Evolutionary conservation across 2,329 filamentous ascomycete species (phyloP).

Genomic region (Neophaeococcomyces aloes): DNA sequence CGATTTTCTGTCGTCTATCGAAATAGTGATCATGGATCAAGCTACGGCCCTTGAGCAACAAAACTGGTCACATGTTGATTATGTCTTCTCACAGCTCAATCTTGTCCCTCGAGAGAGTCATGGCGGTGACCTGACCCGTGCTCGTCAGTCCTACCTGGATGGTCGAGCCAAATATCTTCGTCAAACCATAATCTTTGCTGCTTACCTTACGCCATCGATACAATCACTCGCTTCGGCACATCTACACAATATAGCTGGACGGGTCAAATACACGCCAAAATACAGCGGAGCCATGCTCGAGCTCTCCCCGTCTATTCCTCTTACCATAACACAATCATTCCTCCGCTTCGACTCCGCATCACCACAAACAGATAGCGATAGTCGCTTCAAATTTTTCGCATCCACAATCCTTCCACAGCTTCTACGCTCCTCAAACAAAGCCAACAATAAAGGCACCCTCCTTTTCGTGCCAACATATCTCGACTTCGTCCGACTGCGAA

Average conservation of each 20-base stretch:
- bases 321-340: constrained; percentile 77
- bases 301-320: constrained; percentile 40
- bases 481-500: constrained; percentile 87
- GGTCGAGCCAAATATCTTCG: constrained; percentile 68
- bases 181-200: constrained; percentile 71
- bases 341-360: constrained; percentile 67
- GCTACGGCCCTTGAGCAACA: constrained; percentile 92
- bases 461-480: constrained; percentile 89
- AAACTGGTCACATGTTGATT: constrained; percentile 94
- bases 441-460: constrained; percentile 59
- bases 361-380: constrained; percentile 68
- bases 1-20: constrained; percentile 85
- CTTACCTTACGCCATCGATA: constrained; percentile 81
- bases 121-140: constrained; percentile 85
- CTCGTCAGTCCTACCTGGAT: constrained; percentile 88
- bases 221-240: constrained; percentile 65
- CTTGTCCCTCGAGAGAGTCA: constrained; percentile 79
- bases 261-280: constrained; percentile 58
- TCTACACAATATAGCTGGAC: constrained; percentile 73
- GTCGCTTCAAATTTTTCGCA: constrained; percentile 83
- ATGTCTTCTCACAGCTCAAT: constrained; percentile 85
- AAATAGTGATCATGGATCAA: constrained; percentile 82
- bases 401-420: constrained; percentile 68
- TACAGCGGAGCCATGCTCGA: constrained; percentile 65
- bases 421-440: constrained; percentile 50